phyloP scores from a whole-genome alignment of 2,329 filamentous ascomycete genomes.

The Colletotrichum ledebouriae region DNA sequence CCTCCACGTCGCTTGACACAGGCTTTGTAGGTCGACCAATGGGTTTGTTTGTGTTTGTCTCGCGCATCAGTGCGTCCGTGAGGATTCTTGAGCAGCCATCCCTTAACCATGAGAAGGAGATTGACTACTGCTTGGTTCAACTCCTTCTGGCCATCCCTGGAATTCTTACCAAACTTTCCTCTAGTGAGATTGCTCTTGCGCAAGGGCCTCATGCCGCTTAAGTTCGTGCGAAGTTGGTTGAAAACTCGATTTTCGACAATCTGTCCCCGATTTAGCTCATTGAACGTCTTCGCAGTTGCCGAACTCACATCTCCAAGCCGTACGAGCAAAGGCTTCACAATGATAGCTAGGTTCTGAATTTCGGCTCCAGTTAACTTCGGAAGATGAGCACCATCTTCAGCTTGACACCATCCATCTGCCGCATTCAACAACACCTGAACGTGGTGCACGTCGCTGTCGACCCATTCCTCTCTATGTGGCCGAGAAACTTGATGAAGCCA shows the following conservation, averaged over 20 bases:
- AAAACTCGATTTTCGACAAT: not conserved
- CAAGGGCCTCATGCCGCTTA: slow-evolving; percentile 20
- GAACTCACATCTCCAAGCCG: not conserved
- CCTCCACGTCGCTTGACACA: too few species aligned
- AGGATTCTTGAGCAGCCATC: too few species aligned
- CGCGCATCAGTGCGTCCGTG: too few species aligned
- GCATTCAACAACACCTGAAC: slow-evolving; percentile 39
- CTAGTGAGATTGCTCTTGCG: not conserved
- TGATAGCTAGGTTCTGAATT: too few species aligned
- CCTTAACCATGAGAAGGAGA: too few species aligned
- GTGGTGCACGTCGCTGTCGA: slow-evolving; percentile 27
- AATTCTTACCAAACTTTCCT: not conserved
- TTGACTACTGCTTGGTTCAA: not conserved
- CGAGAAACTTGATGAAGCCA: slow-evolving; percentile 37
- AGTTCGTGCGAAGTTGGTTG: not conserved
- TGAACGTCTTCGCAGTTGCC: too few species aligned
- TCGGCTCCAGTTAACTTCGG: too few species aligned
- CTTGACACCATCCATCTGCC: slow-evolving; percentile 21
- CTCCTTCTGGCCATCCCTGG: not conserved
- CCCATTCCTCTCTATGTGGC: slow-evolving; percentile 28
- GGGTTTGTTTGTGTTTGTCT: too few species aligned
- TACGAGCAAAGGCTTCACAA: too few species aligned
- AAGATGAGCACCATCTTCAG: too few species aligned
- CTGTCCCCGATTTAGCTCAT: not conserved
- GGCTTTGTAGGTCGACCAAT: too few species aligned